Evolutionary conservation across 441 rosid genomes (phyloP), one percentile per base, ranked within the genome.

Genomic region (Melastoma candidum): DNA sequence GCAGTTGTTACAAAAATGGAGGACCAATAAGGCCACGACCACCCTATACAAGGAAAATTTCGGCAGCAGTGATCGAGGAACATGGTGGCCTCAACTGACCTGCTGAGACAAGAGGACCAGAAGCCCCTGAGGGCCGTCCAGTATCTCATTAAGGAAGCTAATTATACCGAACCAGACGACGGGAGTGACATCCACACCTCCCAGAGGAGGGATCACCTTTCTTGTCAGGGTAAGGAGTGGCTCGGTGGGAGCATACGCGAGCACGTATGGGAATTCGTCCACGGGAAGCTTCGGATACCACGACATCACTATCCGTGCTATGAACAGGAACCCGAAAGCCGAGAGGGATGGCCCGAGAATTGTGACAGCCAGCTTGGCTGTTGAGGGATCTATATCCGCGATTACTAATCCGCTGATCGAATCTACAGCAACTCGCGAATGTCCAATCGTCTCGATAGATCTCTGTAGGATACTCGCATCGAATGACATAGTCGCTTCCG

Each of bases 271-370:
- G 60, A 92, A 87, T 70, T 88, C 77, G 4, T 74, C 82, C 10
- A 82, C 88, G 0, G 96, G 98, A 61, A 92, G 87, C 68, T 82
- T 87, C 0, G 96, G 98, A 63, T 92, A 92, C 95, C 98, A 92
- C 9, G 96, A 88, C 98, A 92, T 92, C 10, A 92, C 70, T 43
- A 88, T 84, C 56, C 96, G 82, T 75, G 77, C 2, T 7, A 92
- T 73, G 26, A 92, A 92, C 0, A 88, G 68, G 75, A 85, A 84
- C 1, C 74, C 74, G 66, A 92, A 87, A 22, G 78, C 85, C 1
- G 96, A 83, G 58, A 85, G 79, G 12, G 78, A 66, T 0, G 96
- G 95, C 29, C 98, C 87, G 49, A 87, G 61, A 47, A 85, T 63
- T 22, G 85, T 72, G 13, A 87, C 77, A 6, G 83, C 85, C 11